Evolutionary conservation across 208 protist genomes (phyloP), one percentile per base, ranked within the genome.

Genomic region (Leishmania turanica): DNA sequence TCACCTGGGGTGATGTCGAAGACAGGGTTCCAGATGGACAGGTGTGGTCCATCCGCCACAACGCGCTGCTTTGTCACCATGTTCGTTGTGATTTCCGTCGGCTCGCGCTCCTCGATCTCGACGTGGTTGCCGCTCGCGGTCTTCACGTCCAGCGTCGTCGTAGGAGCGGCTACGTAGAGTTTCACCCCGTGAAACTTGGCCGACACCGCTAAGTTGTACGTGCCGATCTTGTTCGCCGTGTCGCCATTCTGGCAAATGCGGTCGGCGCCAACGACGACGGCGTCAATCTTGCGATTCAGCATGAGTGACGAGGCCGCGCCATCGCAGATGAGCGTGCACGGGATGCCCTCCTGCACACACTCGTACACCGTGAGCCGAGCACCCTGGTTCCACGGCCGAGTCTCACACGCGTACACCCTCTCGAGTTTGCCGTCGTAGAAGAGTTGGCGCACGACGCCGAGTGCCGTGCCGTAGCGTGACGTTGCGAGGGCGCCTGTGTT

Each of bases 151-250:
- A 99, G 91, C 65, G 96, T 97, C 31, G 96, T 98, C 8, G 91
- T 91, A 15, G 98, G 97, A 4, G 97, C 97, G 8, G 97, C 97
- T 3, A 99, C 96, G 84, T 93, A 98, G 86, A 99, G 98, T 27
- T 92, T 92, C 49, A 99, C 90, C 21, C 89, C 88, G 88, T 99
- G 96, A 81, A 97, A 84, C 85, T 96, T 92, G 3, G 96, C 96
- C 1, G 87, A 86, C 45, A 99, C 93, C 1, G 97, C 96, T 17
- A 99, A 87, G 82, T 98, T 95, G 90, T 98, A 98, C 27, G 98
- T 99, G 77, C 98, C 98, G 79, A 99, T 98, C 84, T 99, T 99
- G 89, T 99, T 99, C 21, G 97, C 98, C 3, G 97, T 99, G 83
- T 99, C 98, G 53, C 98, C 97, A 83, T 99, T 99, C 65, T 92